Conservation (phyloP, 805 yeast genomes). For the Ogataea naganishii region DNA sequence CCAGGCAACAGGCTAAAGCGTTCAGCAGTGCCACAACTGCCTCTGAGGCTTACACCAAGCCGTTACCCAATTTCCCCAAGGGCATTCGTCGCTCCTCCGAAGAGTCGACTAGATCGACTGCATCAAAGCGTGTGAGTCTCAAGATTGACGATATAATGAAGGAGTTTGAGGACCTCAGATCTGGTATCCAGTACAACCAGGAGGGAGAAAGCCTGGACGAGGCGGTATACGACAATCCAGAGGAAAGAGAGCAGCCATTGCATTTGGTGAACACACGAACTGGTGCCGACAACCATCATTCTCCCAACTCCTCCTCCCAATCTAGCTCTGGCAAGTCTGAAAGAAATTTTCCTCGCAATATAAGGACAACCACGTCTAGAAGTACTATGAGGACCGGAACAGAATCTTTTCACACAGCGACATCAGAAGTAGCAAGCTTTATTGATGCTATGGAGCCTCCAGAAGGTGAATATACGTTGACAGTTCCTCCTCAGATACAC, state of each 20-base stretch:
- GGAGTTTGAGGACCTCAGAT: conserved; percentile 20
- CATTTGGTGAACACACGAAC: background rate
- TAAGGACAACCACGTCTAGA: conserved; percentile 1
- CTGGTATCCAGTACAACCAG: too few species aligned
- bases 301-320: background rate
- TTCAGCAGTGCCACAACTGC: too few species aligned
- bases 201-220: background rate
- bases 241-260: background rate
- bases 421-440: conserved; percentile 3
- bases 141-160: conserved; percentile 23
- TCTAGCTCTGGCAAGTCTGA: background rate
- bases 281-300: background rate
- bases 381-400: conserved; percentile 11
- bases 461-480: conserved; percentile 1
- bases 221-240: background rate
- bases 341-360: conserved; percentile 1
- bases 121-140: conserved; percentile 11
- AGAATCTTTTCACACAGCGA: conserved; percentile 18
- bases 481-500: too few species aligned
- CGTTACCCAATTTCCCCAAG: too few species aligned
- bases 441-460: conserved; percentile 3
- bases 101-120: too few species aligned
- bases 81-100: too few species aligned
- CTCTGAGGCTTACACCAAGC: too few species aligned
- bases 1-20: too few species aligned